phyloP scores from a whole-genome alignment of 2,329 filamentous ascomycete species.

The Colletotrichum lindemuthianum region DNA sequence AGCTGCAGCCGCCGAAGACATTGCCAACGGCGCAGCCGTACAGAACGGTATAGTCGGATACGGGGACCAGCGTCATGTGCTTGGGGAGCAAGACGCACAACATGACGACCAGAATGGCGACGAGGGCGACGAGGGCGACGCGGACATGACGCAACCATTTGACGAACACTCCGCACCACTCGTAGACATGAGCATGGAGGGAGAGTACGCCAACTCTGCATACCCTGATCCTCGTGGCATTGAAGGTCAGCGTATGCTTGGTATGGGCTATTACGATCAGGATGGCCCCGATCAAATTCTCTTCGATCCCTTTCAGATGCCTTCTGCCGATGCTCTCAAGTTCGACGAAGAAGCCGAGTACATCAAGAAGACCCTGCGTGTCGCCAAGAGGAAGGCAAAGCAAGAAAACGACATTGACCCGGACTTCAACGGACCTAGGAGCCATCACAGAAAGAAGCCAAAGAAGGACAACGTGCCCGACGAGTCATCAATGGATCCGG shows the following conservation, averaged over 20 bases:
- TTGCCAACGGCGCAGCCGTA: conserved; percentile 35
- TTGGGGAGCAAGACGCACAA: conserved; percentile 38
- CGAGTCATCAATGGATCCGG: conserved; percentile 61
- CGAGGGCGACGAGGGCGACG: conserved; percentile 6
- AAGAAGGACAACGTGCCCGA: conserved; percentile 40
- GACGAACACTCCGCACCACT: conserved; percentile 36
- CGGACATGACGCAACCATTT: conserved; percentile 25
- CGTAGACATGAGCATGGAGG: conserved; percentile 43
- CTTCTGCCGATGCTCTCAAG: conserved; percentile 55
- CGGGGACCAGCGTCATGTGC: conserved; percentile 48
- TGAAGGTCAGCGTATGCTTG: conserved; percentile 61
- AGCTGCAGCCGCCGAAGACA: conserved; percentile 37
- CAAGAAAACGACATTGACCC: conserved; percentile 64
- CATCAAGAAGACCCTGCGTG: conserved; percentile 63
- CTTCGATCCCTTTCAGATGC: conserved; percentile 67
- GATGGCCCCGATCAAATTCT: conserved; percentile 67
- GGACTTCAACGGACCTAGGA: conserved; percentile 59
- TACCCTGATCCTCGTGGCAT: conserved; percentile 62
- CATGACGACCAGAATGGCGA: conserved; percentile 32
- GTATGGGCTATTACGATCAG: conserved; percentile 70
- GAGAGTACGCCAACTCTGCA: conserved; percentile 45
- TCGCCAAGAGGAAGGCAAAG: conserved; percentile 62
- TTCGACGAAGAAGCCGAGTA: conserved; percentile 61
- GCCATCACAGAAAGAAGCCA: conserved; percentile 54
- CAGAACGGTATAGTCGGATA: conserved; percentile 39